Evolutionary conservation across 2,329 filamentous ascomycete species (phyloP).

Genomic region (Alternaria atra): DNA sequence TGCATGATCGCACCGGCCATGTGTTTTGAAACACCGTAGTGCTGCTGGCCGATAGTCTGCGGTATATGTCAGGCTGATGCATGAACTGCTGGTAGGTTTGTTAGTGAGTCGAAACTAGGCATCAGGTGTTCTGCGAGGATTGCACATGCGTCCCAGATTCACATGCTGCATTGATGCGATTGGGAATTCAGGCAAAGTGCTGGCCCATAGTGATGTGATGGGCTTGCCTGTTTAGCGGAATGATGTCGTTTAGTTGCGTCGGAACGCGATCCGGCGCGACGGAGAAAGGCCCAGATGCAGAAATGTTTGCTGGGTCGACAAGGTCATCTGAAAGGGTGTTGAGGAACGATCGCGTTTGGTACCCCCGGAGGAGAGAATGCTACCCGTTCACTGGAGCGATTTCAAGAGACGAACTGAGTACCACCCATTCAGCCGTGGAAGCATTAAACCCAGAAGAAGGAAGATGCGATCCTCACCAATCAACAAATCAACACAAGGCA

Average conservation of each 20-base stretch:
- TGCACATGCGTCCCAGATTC: not conserved
- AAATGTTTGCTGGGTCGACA: slow-evolving; percentile 9
- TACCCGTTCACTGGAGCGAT: slow-evolving; percentile 3
- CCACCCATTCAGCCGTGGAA: slow-evolving; percentile 11
- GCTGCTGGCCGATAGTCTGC: not conserved
- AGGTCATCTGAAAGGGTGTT: slow-evolving; percentile 9
- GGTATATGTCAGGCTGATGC: slow-evolving; percentile 10
- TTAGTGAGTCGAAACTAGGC: not conserved
- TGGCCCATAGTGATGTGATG: slow-evolving; percentile 2
- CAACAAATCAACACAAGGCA: not conserved
- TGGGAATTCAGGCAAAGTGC: not conserved
- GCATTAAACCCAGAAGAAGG: not conserved
- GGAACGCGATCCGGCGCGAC: slow-evolving; percentile 1
- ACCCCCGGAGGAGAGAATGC: not conserved
- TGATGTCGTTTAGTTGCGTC: not conserved
- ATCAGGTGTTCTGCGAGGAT: not conserved
- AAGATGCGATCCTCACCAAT: slow-evolving; percentile 5
- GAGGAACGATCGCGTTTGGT: slow-evolving; percentile 1
- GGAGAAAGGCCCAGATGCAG: slow-evolving; percentile 9
- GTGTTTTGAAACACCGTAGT: slow-evolving; percentile 18
- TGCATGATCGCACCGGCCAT: slow-evolving; percentile 18
- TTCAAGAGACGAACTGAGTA: slow-evolving; percentile 7
- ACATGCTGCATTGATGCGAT: not conserved
- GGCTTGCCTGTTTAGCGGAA: slow-evolving; percentile 1
- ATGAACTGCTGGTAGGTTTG: slow-evolving; percentile 11